These are phyloP conservation scores for Ramalina intermedia DNA, from an alignment of 495 filamentous ascomycete species.

Conservation along the genomic window DNA sequence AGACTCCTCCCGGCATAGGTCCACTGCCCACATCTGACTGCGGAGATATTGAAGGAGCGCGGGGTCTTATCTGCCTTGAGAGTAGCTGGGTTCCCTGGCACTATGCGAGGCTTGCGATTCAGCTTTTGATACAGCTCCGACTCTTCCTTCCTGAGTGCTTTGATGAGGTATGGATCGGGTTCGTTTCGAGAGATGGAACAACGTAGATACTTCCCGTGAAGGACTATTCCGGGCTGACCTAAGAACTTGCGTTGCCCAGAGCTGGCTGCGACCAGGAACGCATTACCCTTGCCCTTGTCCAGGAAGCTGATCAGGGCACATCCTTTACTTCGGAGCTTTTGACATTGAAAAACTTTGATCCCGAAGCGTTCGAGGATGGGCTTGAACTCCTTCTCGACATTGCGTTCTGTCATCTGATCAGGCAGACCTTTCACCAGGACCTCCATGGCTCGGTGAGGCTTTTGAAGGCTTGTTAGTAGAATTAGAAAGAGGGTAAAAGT, in stretches of 20 bases:
- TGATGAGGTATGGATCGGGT: constrained; percentile 25
- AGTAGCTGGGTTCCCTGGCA: not conserved
- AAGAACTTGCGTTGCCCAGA: constrained; percentile 4
- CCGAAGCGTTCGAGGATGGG: constrained; percentile 18
- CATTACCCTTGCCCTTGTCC: constrained; percentile 14
- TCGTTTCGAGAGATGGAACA: constrained; percentile 27
- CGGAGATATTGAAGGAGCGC: constrained; percentile 5
- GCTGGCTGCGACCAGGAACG: constrained; percentile 19
- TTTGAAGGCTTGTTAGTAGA: not conserved
- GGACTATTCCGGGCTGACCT: constrained; percentile 18
- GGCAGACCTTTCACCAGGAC: constrained; percentile 27
- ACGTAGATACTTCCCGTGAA: constrained; percentile 23
- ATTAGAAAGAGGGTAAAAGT: not conserved
- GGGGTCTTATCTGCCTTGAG: not conserved
- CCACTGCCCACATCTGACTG: constrained; percentile 36
- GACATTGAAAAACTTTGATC: constrained; percentile 21
- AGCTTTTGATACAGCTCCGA: constrained; percentile 4
- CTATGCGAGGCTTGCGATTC: constrained; percentile 3
- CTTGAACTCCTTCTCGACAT: constrained; percentile 22
- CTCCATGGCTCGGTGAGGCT: constrained; percentile 21
- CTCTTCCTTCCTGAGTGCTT: constrained; percentile 23
- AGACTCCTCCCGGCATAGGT: constrained; percentile 24
- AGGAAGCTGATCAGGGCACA: constrained; percentile 26
- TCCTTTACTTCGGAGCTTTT: constrained; percentile 20
- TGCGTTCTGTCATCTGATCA: constrained; percentile 19